Base-by-base conservation (phyloP, 1,139 yeast genomes). In the Sugiyamaella castrensis region DNA sequence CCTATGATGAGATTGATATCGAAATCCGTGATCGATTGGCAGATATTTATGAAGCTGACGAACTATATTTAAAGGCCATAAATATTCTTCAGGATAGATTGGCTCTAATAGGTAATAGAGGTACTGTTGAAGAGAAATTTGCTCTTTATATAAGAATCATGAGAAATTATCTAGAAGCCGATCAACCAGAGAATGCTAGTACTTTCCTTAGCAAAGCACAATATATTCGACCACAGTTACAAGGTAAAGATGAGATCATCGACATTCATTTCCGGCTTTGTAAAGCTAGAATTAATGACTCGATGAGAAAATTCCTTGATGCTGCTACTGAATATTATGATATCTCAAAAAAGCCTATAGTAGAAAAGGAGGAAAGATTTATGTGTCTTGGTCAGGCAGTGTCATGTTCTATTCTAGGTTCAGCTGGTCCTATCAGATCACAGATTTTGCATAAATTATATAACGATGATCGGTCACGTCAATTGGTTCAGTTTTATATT, bases 361-460 rank as follows among this genome's bases (percentile, higher is more conserved):
- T 59, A 13, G 68, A 58, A n/a, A 65, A 57, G 5, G 62, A 57
- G 0, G 70, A 67, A 41, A 53, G 66, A 2, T 33, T 58, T 28
- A 55, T 52, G 4, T 65, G 69, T 49, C 56, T 68, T n/a, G 53
- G 55, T n/a, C 64, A 63, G 11, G 70, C 71, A 1, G 59, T 65
- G 6, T 56, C 61, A 2, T 65, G 70, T 43, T 62, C 62, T 1
- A 56, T 68, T 6, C 55, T 68, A 44, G 62, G 69, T 8, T 70
- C 71, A 1, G 71, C 71, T 1, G 71, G 71, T 0, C 71, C 70
- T 0, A 50, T 58, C 16, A 53, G 71, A n/a, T 54, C 64, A 7
- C 62, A 65, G n/a, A 54, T 65, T 19, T 56, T 68, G 27, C 57
- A 62, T 7, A 52, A 60, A 19, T 51, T 68, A 9, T 61, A 62